phyloP scores from a whole-genome alignment of 2,329 filamentous ascomycete genomes.

The Trichoderma brevicompactum region DNA sequence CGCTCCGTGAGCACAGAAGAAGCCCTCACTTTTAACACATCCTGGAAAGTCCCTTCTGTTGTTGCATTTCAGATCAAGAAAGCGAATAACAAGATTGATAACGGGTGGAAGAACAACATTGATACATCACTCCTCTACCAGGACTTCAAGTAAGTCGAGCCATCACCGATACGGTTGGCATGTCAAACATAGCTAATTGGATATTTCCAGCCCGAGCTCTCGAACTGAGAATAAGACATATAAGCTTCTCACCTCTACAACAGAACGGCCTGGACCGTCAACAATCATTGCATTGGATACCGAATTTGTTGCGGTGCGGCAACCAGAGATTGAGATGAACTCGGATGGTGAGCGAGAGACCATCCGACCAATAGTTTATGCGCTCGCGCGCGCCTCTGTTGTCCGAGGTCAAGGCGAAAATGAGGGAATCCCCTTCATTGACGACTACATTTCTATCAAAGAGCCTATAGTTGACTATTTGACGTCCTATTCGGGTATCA shows the following conservation, averaged over 20 bases:
- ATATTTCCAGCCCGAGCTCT: conserved; percentile 4
- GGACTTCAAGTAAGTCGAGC: conserved; percentile 58
- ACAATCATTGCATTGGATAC: conserved; percentile 90
- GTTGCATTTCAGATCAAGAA: conserved; percentile 83
- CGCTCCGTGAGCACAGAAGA: conserved; percentile 78
- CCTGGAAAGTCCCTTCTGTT: conserved; percentile 92
- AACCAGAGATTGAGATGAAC: conserved; percentile 95
- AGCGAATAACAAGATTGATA: conserved; percentile 80
- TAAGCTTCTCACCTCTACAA: conserved; percentile 57
- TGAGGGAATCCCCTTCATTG: conserved; percentile 87
- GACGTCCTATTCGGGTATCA: conserved; percentile 92
- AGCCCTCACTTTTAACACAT: conserved; percentile 83
- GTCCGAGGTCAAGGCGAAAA: conserved; percentile 77
- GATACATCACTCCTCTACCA: conserved; percentile 85
- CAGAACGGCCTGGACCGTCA: conserved; percentile 70
- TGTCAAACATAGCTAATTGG: neutral
- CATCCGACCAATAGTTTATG: conserved; percentile 86
- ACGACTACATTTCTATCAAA: conserved; percentile 92
- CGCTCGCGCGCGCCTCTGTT: conserved; percentile 90
- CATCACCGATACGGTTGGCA: neutral
- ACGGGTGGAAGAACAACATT: conserved; percentile 81
- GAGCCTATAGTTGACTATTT: conserved; percentile 95
- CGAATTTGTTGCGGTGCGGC: conserved; percentile 91
- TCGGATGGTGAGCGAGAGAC: conserved; percentile 91
- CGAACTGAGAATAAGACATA: conserved; percentile 58